Evolutionary conservation across 108 stramenopile species (phyloP).

Genomic region (Bacterosira constricta): DNA sequence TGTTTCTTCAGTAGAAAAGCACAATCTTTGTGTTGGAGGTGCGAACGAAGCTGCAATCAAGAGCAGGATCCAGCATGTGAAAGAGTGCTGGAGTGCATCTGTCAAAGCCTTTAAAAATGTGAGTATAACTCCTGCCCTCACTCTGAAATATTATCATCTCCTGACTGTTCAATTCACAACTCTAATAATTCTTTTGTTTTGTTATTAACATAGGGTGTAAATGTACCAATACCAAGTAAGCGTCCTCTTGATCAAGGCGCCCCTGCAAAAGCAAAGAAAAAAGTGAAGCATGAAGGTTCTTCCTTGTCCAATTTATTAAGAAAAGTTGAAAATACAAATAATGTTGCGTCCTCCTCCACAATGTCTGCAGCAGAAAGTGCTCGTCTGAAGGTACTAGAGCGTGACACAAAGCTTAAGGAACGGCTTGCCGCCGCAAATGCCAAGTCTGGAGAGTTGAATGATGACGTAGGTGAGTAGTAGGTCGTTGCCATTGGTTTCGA

Average conservation of each 20-base stretch:
- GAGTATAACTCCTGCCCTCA: conserved; percentile 12
- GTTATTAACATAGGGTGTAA: conserved; percentile 7
- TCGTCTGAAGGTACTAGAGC: conserved; percentile 13
- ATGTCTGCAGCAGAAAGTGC: conserved; percentile 16
- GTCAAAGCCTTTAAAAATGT: conserved; percentile 72
- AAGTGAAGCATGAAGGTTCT: conserved; percentile 49
- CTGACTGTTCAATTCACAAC: not conserved
- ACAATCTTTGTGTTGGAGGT: conserved; percentile 69
- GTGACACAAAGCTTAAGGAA: conserved; percentile 17
- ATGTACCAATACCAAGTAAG: conserved; percentile 33
- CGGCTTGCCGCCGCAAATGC: conserved; percentile 9
- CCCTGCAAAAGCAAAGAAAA: conserved; percentile 41
- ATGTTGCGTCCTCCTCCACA: conserved; percentile 4
- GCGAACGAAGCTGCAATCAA: conserved; percentile 77
- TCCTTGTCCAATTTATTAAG: conserved; percentile 68
- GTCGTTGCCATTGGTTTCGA: not conserved
- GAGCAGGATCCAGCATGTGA: conserved; percentile 64
- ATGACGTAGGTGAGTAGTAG: conserved; percentile 3
- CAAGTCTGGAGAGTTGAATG: conserved; percentile 16
- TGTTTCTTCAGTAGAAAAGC: conserved; percentile 77
- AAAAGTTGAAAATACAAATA: conserved; percentile 52
- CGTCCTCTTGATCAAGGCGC: conserved; percentile 27
- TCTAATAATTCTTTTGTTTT: not conserved
- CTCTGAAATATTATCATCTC: not conserved
- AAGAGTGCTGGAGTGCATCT: conserved; percentile 77